phyloP scores from a whole-genome alignment of 345 rosid species.

The Hibiscus trionum region DNA sequence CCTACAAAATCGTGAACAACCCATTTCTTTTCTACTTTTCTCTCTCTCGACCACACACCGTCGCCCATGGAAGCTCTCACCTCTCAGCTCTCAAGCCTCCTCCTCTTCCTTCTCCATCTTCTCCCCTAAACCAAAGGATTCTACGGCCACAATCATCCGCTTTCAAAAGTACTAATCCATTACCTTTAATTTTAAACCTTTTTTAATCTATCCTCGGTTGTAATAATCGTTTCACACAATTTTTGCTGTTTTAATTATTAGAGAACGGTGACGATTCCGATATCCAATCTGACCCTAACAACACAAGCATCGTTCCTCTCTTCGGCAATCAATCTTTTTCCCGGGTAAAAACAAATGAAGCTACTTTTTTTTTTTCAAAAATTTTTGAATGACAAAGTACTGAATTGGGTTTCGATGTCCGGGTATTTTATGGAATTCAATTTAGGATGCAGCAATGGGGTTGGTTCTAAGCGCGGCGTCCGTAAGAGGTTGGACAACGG shows the following conservation, averaged over 20 bases:
- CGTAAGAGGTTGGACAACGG: too few species aligned
- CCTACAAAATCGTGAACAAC: background rate
- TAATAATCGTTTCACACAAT: background rate
- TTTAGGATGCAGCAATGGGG: conserved; percentile 82
- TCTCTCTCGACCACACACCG: background rate
- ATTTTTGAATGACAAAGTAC: background rate
- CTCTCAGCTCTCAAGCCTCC: conserved; percentile 51
- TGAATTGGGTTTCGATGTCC: background rate
- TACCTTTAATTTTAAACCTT: background rate
- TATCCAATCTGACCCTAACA: conserved; percentile 43
- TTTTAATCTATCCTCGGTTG: background rate
- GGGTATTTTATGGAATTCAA: background rate
- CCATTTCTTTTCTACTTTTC: background rate
- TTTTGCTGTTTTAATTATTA: conserved; percentile 6
- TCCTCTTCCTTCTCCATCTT: conserved; percentile 47
- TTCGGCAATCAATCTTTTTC: conserved; percentile 48
- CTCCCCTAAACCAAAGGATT: conserved; percentile 41
- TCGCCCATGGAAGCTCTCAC: conserved; percentile 52
- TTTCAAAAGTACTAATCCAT: conserved; percentile 38
- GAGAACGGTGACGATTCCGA: conserved; percentile 49
- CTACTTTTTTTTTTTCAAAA: background rate
- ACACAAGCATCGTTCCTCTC: conserved; percentile 1
- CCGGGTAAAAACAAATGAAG: conserved; percentile 23
- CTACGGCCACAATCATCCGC: conserved; percentile 32
- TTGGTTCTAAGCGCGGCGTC: conserved; percentile 12